phyloP scores from a whole-genome alignment of 164 flowering plant genomes.

The Umbilicus rupestris region DNA sequence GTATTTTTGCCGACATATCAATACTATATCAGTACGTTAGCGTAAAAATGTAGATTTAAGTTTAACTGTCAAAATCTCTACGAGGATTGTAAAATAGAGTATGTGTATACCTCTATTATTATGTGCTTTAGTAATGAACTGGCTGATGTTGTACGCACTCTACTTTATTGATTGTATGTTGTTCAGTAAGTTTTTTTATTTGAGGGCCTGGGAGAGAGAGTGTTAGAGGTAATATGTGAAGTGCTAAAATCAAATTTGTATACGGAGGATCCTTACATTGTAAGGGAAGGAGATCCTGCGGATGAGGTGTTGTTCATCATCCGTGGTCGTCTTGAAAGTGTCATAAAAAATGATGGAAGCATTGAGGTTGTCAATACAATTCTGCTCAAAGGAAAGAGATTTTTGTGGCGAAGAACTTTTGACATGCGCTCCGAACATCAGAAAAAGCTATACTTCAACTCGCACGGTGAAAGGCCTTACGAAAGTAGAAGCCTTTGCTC shows the following conservation, averaged over 20 bases:
- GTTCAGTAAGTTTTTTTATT: conserved; percentile 69
- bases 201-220: conserved; percentile 89
- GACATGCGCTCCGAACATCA: conserved; percentile 91
- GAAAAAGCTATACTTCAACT: conserved; percentile 84
- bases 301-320: conserved; percentile 95
- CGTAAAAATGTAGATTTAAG: too few relatives aligned
- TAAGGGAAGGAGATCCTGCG: conserved; percentile 97
- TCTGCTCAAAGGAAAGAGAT: conserved; percentile 74
- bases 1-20: not conserved
- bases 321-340: conserved; percentile 92
- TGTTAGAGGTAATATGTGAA: conserved; percentile 97
- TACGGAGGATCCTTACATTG: conserved; percentile 68
- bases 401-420: conserved; percentile 97
- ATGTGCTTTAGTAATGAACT: too few relatives aligned
- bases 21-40: too few relatives aligned
- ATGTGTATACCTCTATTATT: not conserved
- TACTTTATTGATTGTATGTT: not conserved
- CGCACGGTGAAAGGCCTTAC: conserved; percentile 79
- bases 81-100: too few relatives aligned
- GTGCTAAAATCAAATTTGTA: conserved; percentile 77
- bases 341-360: conserved; percentile 91
- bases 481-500: conserved; percentile 96
- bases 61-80: too few relatives aligned
- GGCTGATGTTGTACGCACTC: too few relatives aligned
- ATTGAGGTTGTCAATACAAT: conserved; percentile 86